Conservation (phyloP, 2,329 filamentous ascomycete genomes). For the Penicillium sp. region DNA sequence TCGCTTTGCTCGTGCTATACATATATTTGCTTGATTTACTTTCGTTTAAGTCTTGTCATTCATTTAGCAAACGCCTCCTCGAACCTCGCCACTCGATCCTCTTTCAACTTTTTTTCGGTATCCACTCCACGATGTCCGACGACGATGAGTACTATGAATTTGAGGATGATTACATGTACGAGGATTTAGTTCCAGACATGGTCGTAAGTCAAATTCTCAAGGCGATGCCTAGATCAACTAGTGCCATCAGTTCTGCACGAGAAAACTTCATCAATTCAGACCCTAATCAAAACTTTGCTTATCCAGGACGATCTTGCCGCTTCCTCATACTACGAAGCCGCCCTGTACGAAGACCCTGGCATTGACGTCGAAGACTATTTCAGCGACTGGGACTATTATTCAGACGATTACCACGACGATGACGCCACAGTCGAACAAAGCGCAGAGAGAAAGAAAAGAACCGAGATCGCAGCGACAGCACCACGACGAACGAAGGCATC, state of each 20-base stretch:
- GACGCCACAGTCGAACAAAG: constrained; percentile 36
- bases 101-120: neutral
- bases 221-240: neutral
- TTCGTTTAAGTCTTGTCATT: neutral
- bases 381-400: constrained; percentile 48
- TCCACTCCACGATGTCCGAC: constrained; percentile 34
- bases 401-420: constrained; percentile 47
- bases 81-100: neutral
- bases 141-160: constrained; percentile 40
- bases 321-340: constrained; percentile 41
- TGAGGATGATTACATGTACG: constrained; percentile 36
- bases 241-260: neutral
- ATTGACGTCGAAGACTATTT: constrained; percentile 41
- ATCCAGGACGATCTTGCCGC: constrained; percentile 45
- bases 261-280: neutral
- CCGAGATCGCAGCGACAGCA: constrained; percentile 12
- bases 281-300: constrained; percentile 4
- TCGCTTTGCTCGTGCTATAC: constrained; percentile 4
- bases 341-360: constrained; percentile 40
- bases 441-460: constrained; percentile 15
- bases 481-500: constrained; percentile 17
- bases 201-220: constrained; percentile 28
- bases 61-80: neutral
- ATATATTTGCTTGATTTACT: neutral
- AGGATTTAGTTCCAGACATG: constrained; percentile 36